phyloP scores from a whole-genome alignment of 225 moss, liverwort and hornwort species.

The Bryoerythrophyllum caledonicum region DNA sequence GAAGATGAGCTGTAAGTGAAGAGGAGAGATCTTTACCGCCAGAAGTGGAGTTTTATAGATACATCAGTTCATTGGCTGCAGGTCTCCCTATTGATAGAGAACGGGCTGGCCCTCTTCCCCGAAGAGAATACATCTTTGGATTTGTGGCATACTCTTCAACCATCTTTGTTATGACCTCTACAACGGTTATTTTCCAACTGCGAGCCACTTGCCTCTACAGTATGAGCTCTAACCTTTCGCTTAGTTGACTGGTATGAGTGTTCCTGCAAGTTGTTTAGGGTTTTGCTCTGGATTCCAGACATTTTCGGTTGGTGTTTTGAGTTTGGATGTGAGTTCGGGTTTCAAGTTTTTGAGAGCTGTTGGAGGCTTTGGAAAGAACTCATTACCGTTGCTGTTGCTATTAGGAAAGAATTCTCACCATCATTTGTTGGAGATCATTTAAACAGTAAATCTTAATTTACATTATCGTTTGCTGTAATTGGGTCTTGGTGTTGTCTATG shows the following conservation, averaged over 20 bases:
- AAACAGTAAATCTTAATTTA: background rate
- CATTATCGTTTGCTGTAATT: background rate
- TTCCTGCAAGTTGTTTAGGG: background rate
- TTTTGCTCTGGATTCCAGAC: background rate
- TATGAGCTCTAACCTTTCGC: background rate
- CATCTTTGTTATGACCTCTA: background rate
- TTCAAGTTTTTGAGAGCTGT: background rate
- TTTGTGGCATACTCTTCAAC: constrained; percentile 18
- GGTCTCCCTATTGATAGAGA: background rate
- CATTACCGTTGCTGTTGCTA: background rate
- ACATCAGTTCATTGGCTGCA: background rate
- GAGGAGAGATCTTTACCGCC: background rate
- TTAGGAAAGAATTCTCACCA: no score
- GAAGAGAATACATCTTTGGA: constrained; percentile 6
- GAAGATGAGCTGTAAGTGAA: background rate
- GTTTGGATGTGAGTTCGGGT: background rate
- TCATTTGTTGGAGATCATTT: background rate
- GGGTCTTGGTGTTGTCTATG: background rate
- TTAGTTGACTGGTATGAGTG: constrained; percentile 5
- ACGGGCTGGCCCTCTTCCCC: background rate
- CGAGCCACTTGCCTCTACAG: constrained; percentile 8
- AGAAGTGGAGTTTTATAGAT: background rate
- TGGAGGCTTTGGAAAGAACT: background rate
- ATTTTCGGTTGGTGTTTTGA: background rate
- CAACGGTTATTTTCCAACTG: background rate